phyloP scores from a whole-genome alignment of 176 grass and related monocot species.

The Thalia dealbata region DNA sequence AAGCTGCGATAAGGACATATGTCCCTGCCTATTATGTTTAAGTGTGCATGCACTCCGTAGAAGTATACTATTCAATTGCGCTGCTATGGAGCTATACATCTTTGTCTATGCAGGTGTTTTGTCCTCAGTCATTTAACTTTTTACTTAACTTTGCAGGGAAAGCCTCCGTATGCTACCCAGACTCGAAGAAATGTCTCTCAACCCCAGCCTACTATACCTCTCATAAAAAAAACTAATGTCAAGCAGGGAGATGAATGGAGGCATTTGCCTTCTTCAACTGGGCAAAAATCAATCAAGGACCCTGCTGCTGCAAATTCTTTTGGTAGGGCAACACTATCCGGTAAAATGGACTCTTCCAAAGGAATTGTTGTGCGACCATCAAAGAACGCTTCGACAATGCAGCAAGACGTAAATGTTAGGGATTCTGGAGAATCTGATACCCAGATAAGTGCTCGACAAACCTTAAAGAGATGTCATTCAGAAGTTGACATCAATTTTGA shows the following conservation, averaged over 20 bases:
- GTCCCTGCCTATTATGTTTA: too few species aligned
- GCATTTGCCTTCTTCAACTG: slow-evolving; percentile 22
- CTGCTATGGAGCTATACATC: too few species aligned
- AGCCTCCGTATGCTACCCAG: slow-evolving; percentile 27
- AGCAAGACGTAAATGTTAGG: not conserved
- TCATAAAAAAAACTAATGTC: slow-evolving; percentile 29
- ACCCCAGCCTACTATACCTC: slow-evolving; percentile 13
- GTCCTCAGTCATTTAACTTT: not conserved
- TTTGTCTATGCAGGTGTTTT: not conserved
- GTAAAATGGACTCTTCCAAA: slow-evolving; percentile 11
- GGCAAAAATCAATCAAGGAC: slow-evolving; percentile 20
- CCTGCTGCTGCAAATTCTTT: slow-evolving; percentile 21
- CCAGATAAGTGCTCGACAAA: not conserved
- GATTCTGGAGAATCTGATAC: slow-evolving; percentile 1
- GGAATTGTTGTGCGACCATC: slow-evolving; percentile 2
- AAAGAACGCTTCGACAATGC: slow-evolving; percentile 17
- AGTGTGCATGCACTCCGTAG: too few species aligned
- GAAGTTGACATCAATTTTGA: slow-evolving; percentile 11
- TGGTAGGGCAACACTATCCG: slow-evolving; percentile 5
- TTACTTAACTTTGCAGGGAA: slow-evolving; percentile 42
- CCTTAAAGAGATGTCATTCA: not conserved
- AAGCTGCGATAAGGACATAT: too few species aligned
- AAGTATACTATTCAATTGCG: too few species aligned
- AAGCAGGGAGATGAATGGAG: slow-evolving; percentile 23
- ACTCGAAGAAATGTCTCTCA: slow-evolving; percentile 29